phyloP scores from a whole-genome alignment of 2,329 filamentous ascomycete species.

The Aspergillus sclerotialis region DNA sequence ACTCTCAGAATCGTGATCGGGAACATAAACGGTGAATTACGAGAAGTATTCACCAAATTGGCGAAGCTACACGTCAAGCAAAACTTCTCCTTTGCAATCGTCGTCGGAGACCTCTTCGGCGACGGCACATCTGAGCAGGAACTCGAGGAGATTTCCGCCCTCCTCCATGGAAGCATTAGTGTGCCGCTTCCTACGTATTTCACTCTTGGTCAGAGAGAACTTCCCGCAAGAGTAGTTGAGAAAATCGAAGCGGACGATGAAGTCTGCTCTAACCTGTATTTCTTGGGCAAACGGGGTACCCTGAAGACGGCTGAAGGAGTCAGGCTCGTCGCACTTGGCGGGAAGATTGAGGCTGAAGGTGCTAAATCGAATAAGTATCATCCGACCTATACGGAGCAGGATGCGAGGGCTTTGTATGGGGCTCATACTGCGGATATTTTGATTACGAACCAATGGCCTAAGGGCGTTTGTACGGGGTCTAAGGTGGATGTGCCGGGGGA shows the following conservation, averaged over 20 bases:
- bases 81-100: slow-evolving; percentile 74
- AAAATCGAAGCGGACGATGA: slow-evolving; percentile 66
- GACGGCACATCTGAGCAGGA: slow-evolving; percentile 40
- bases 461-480: slow-evolving; percentile 62
- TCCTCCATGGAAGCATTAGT: slow-evolving; percentile 65
- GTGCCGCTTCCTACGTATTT: slow-evolving; percentile 88
- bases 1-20: slow-evolving; percentile 64
- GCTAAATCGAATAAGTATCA: slow-evolving; percentile 58
- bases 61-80: slow-evolving; percentile 78
- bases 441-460: slow-evolving; percentile 80
- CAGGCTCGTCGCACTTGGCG: slow-evolving; percentile 79
- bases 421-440: slow-evolving; percentile 79
- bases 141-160: slow-evolving; percentile 54
- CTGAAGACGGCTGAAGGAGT: slow-evolving; percentile 87
- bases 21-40: slow-evolving; percentile 70
- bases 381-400: slow-evolving; percentile 70
- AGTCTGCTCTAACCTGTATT: slow-evolving; percentile 85
- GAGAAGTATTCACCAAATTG: slow-evolving; percentile 71
- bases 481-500: slow-evolving; percentile 54
- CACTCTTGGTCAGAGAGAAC: slow-evolving; percentile 64
- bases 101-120: slow-evolving; percentile 77
- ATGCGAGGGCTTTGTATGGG: slow-evolving; percentile 68
- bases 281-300: slow-evolving; percentile 76
- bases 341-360: slow-evolving; percentile 46
- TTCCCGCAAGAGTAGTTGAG: slow-evolving; percentile 64